Evolutionary conservation across 139 green algal species (phyloP), one percentile per base, ranked within the genome.

Genomic region (Helicosporidium sp.): DNA sequence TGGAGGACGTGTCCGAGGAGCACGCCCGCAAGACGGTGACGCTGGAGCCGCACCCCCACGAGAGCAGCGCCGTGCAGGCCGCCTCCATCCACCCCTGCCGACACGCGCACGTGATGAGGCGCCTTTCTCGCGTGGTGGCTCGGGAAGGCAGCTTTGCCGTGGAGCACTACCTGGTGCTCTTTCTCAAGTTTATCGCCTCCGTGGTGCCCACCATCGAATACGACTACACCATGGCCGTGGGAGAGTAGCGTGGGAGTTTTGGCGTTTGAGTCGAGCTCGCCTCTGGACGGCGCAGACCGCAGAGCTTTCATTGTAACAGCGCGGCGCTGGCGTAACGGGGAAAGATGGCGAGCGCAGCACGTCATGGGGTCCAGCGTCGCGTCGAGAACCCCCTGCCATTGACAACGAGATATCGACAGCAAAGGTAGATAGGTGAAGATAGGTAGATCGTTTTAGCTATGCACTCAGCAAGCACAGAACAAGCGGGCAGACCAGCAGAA

Each of bases 201-300:
- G 77, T 94, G n/a, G 68, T 94, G 17, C 84, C 84, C 23, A 93
- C 83, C 4, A 93, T 94, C 19, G 72, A 93, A 66, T 92, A 89
- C 41, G 78, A 88, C 53, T 88, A 83, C 65, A 88, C 78, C 1
- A 75, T 84, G 77, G 68, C 78, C 0, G 74, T 63, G 0, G 58
- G 31, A 10, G 13, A 37, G 10, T 37, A 37, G 31, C 10, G 31
- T n/a, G 60, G 5, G 58, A 65, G 39, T 13, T 25, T 12, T 10
- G 12, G 18, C n/a, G 18, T 43, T 43, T 43, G 16, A 10, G 7
- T 17, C n/a, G 18, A 17, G 18, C 39, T 17, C 7, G 18, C 39
- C 7, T 16, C 17, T n/a, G n/a, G n/a, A n/a, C n/a, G n/a, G n/a
- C n/a, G n/a, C n/a, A n/a, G n/a, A n/a, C n/a, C n/a, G n/a, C n/a